Percentiles rank a stretch among this genome's conserved stretches.
Evolutionary conservation across 768 basidiomycete species (phyloP).

Genomic region (Calocera cornea): DNA sequence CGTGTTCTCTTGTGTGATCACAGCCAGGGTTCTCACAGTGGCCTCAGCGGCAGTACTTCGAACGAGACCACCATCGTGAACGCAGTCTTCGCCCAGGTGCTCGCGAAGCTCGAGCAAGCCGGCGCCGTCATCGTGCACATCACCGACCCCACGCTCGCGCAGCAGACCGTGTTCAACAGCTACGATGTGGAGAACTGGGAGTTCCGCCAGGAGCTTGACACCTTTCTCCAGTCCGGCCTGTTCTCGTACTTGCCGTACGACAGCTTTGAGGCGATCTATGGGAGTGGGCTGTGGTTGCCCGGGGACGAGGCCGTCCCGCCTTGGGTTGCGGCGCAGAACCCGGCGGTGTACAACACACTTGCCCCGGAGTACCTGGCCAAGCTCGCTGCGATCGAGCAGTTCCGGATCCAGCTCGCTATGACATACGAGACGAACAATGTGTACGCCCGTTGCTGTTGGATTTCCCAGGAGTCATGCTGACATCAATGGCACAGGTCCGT

Average conservation of each 20-base stretch:
- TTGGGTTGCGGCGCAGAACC: not conserved
- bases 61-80: not conserved
- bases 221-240: not conserved
- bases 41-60: not conserved
- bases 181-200: conserved; percentile 4
- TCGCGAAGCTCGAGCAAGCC: not conserved
- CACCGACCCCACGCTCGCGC: not conserved
- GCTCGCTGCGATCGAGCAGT: conserved; percentile 1
- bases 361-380: not conserved
- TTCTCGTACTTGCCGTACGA: not conserved
- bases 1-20: not conserved
- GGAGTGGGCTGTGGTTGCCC: not conserved
- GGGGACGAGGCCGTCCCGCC: not conserved
- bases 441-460: too few relatives aligned
- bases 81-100: not conserved
- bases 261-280: conserved; percentile 1
- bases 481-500: not conserved
- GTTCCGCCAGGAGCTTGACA: conserved; percentile 1
- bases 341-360: not conserved
- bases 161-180: not conserved
- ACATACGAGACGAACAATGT: not conserved
- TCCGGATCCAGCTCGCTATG: not conserved
- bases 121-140: not conserved
- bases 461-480: not conserved
- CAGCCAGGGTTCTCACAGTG: not conserved